A percentile compares a stretch with the other conserved stretches of the same genome.
phyloP scores from a whole-genome alignment of 139 green algal species.

The Prasinococcaceae sp. region DNA sequence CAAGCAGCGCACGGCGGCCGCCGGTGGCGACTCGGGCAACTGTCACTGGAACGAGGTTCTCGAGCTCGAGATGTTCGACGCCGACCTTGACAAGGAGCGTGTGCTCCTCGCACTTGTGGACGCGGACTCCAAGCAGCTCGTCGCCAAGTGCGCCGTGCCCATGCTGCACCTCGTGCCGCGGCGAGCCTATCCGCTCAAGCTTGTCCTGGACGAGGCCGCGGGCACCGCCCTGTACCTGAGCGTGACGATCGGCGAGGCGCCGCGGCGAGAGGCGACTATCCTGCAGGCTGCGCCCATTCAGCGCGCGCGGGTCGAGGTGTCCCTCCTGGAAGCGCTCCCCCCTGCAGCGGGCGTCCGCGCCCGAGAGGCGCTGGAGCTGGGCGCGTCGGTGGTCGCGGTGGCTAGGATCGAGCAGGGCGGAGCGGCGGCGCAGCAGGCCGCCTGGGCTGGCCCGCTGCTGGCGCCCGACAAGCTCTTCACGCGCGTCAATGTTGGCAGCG shows the following conservation, averaged over 20 bases:
- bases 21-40: neutral
- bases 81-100: neutral
- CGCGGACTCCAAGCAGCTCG: neutral
- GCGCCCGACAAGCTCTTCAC: too few relatives aligned
- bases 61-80: neutral
- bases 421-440: too few relatives aligned
- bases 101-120: slow-evolving; percentile 5
- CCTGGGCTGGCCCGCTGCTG: too few relatives aligned
- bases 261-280: neutral
- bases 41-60: neutral
- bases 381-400: too few relatives aligned
- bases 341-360: too few relatives aligned
- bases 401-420: too few relatives aligned
- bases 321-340: too few relatives aligned
- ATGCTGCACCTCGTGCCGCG: neutral
- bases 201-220: neutral
- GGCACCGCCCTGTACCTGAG: neutral
- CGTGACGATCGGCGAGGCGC: neutral
- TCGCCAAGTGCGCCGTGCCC: neutral
- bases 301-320: too few relatives aligned
- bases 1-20: neutral
- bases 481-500: too few relatives aligned
- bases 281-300: too few relatives aligned
- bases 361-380: too few relatives aligned
- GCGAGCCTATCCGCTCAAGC: neutral